Evolutionary conservation across 2,329 filamentous ascomycete genomes (phyloP), one percentile per base, ranked within the genome.

Genomic region (Thelonectria olida): DNA sequence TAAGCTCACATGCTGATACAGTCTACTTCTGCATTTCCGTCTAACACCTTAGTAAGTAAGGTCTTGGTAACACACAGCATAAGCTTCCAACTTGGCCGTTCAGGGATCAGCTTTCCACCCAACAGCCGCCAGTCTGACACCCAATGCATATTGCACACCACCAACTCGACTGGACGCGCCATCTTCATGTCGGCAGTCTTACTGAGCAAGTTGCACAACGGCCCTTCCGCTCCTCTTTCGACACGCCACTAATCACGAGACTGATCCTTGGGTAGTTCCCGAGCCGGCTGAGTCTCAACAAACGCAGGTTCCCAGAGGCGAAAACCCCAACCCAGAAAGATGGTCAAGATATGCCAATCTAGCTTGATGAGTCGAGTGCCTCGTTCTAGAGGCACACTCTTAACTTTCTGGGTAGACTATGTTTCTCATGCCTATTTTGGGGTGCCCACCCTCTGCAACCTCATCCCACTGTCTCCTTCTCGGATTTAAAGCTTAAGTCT

Each of bases 131-230:
- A 22, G 50, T 54, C 57, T 60, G 44, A 54, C 57, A 60, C 7
- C 42, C 42, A 27, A 25, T 45, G 42, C 42, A 27, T 4, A 22
- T 15, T 54, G 57, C 57, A 59, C 57, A 54, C 44, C 50, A 58
- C 38, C 22, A 49, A 36, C 44, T 36, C 44, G 31, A 49, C 34
- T 17, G 20, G 51, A 60, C 57, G 57, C 51, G 57, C 50, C 51
- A 60, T 54, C 44, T 20, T 27, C 48, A 61, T 51, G 52, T 52
- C 58, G 58, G 58, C 47, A 56, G 52, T 51, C 58, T 52, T 34
- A 41, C 39, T 55, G 39, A 61, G 52, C 20, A 61, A 27, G 54
- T 61, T 19, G 47, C 53, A 61, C 52, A 25, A 23, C 58, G 25
- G 20, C 25, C 25, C 19, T 27, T 15, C 47, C 53, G 41, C 27